Conservation (phyloP, 2,329 filamentous ascomycete species). For the Didymella pomorum region DNA sequence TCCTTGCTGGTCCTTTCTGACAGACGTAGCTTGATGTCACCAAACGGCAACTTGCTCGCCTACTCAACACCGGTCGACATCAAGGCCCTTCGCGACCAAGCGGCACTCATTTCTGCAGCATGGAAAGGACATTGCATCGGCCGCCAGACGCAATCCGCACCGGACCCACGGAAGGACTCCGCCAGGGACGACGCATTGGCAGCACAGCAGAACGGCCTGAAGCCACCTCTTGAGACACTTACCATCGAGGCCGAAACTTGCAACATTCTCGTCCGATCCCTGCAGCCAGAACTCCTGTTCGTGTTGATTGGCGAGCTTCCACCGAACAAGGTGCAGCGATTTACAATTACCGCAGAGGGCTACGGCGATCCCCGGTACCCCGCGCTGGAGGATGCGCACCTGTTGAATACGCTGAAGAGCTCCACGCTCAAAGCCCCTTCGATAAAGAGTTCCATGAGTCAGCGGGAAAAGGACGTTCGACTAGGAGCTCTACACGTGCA, state of each 20-base stretch:
- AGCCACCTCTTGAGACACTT: conserved; percentile 52
- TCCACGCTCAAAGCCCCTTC: conserved; percentile 40
- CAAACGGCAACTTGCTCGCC: conserved; percentile 60
- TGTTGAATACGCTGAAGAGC: conserved; percentile 8
- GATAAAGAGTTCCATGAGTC: conserved; percentile 49
- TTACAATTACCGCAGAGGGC: conserved; percentile 56
- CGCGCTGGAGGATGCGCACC: conserved; percentile 19
- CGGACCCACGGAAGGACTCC: conserved; percentile 24
- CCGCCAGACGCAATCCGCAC: conserved; percentile 26
- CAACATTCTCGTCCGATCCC: conserved; percentile 57
- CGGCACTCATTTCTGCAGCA: conserved; percentile 57
- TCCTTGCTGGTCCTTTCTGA: conserved; percentile 14
- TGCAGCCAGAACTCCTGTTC: conserved; percentile 58
- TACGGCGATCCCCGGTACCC: conserved; percentile 53
- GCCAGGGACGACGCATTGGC: conserved; percentile 15
- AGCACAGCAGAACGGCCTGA: conserved; percentile 22
- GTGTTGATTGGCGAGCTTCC: conserved; percentile 59
- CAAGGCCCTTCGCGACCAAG: conserved; percentile 59
- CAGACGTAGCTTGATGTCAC: conserved; percentile 56
- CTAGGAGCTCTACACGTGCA: conserved; percentile 57
- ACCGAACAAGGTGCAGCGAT: conserved; percentile 48
- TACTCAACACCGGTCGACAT: conserved; percentile 59
- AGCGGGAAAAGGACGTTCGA: conserved; percentile 48
- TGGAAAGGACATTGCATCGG: conserved; percentile 56
- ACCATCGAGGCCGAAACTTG: conserved; percentile 56